Base-by-base conservation (phyloP, 768 basidiomycete genomes). In the Daedaleopsis nitida region DNA sequence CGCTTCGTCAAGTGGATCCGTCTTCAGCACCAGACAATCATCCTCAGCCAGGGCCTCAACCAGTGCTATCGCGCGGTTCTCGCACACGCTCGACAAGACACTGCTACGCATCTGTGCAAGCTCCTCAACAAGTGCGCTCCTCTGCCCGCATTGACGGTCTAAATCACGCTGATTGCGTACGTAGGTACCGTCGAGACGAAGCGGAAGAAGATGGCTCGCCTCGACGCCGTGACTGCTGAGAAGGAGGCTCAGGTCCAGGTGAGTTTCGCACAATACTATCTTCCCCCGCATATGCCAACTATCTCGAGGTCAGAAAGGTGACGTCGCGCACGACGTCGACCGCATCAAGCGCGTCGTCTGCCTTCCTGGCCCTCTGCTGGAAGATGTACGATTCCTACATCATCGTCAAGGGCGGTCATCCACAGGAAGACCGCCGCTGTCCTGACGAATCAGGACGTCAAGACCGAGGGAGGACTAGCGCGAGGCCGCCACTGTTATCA, bases 321-420 rank as follows among this genome's bases (percentile, higher is more conserved):
- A 84, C 89, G 48, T 98, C 67, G 94, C 92, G 38, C 94, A 98
- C 75, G 96, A 98, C 74, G 96, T 99, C 63, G 96, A 99, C 83
- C 96, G 96, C 44, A 97, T 98, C 66, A 96, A 99, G 80, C 90
- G 98, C 70, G 96, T 99, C 67, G 86, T 99, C 78, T 98, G 93
- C 89, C 84, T 98, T 62, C 96, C 96, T 57, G n/a, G 95, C 96
- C 57, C 88, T 98, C 63, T 98, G 96, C 83, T 89, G 94, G 78
- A 98, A 98, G 88, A 98, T 98, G 96, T 96, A 95, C 75, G 91
- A 98, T 37, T 96, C 96, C 42, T 98, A 98, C 79, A 92, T 95
- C 65, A 97, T 99, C 67, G 95, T 96, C 69, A 98, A 98, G 82
- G 91, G 92, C 80, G 98, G 94, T 98, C 64, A 93, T 96, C 44